A percentile compares a stretch with the other conserved stretches of the same genome.
These are phyloP conservation scores for Malus sieversii DNA, from an alignment of 306 rosid species.

Conservation along the genomic window DNA sequence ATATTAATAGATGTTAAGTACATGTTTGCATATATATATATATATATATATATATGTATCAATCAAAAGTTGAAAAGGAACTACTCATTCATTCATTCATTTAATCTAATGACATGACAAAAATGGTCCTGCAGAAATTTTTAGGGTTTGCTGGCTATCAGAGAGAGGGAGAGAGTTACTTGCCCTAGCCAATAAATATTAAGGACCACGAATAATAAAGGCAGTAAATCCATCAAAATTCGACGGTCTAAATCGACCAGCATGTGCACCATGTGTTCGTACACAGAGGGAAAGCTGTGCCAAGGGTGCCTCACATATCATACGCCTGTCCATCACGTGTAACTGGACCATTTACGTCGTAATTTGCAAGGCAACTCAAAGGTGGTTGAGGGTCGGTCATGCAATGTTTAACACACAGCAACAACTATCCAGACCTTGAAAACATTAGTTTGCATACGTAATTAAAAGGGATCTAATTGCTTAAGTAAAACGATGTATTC, in stretches of 20 bases:
- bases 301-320: slow-evolving; percentile 23
- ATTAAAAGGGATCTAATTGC: background rate
- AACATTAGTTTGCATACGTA: background rate
- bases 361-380: background rate
- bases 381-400: background rate
- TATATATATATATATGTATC: too few species aligned
- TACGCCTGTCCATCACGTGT: slow-evolving; percentile 38
- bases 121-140: slow-evolving; percentile 53
- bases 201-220: slow-evolving; percentile 44
- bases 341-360: slow-evolving; percentile 50
- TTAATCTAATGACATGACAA: too few species aligned
- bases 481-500: background rate
- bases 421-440: background rate
- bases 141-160: slow-evolving; percentile 21
- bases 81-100: too few species aligned
- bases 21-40: too few species aligned
- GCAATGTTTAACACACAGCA: background rate
- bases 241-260: slow-evolving; percentile 34
- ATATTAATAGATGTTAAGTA: too few species aligned
- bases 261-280: slow-evolving; percentile 30
- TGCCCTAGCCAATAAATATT: slow-evolving; percentile 29
- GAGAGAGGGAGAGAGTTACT: slow-evolving; percentile 25
- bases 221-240: slow-evolving; percentile 3
- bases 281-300: slow-evolving; percentile 18
- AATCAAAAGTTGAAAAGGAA: too few species aligned